Base-by-base conservation (phyloP, 1,284 basidiomycete genomes). In the Moesziomyces sp. region DNA sequence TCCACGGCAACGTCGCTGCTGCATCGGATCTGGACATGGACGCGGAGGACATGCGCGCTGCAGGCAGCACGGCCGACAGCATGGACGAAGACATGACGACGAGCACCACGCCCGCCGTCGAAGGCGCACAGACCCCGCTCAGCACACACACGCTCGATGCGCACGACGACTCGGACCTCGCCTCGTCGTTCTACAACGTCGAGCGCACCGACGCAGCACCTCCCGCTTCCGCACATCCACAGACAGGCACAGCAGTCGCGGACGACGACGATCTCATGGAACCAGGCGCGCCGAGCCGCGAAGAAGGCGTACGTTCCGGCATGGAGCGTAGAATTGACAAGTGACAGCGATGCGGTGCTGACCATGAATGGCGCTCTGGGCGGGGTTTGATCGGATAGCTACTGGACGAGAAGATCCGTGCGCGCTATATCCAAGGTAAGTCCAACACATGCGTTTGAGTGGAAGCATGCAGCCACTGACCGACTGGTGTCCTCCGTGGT, bases 361-460 rank as follows among this genome's bases (percentile, higher is more conserved):
- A 40, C 38, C 3, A 40, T 40, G 38, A 0, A 40, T 14, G 6
- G 16, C 38, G 16, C 14, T 40, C 18, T 16, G 5, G 14, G 18
- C 14, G 16, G 11, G 1, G 43, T 5, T 11, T 42, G 11, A 13
- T 14, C 5, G 2, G 18, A 4, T 52, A 73, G 68, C 61, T 78
- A 0, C 40, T 78, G 47, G 76, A 78, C 51, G 76, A 78, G 18
- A 66, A 64, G 53, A 76, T 78, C 43, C 74, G 76, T 3, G 60
- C 72, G 24, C 70, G 74, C 34, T 78, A 78, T 38, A 66, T 74
- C 34, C 74, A 67, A 68, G 76, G 76, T 77, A 35, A 45, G 73
- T 69, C 9, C 30, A 18, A 46, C 24, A 10, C 3, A 3, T 10
- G 9, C 21, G 5, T 5, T 5, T 3, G 44, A 16, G 21, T 13